Base-by-base conservation (phyloP, 192 early-diverging fungal genomes). In the Umbelopsis vinacea region DNA sequence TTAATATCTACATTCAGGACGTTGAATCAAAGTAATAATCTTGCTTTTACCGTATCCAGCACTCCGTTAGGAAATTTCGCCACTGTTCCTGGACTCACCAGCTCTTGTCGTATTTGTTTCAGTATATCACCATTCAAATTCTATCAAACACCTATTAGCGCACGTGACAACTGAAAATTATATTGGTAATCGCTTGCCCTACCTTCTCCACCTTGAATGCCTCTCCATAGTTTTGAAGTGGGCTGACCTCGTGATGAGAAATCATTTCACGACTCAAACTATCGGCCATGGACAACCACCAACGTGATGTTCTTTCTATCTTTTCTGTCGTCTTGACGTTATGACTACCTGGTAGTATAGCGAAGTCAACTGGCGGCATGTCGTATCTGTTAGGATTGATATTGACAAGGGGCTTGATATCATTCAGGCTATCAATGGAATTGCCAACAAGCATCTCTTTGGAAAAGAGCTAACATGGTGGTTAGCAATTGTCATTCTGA, bases 241-340 rank as follows among this genome's bases (percentile, higher is more conserved):
- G 33, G 11, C 15, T 63, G 17, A 33, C 33, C 15, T n/a, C 29
- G 37, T 37, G 23, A 17, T n/a, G 8, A 2, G 26, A 19, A 0
- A 26, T 37, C 11, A 63, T 35, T 17, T 17, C 57, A 19, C 57
- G 57, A 35, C 29, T 26, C 1, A 63, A 14, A 4, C 15, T 35
- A 37, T 63, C 57, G 33, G 57, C 57, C 23, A 63, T 29, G 26
- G 57, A 63, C 26, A 63, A 12, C 57, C 57, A 63, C 57, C 57
- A 63, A 12, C 57, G 57, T 29, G 35, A 37, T 11, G 17, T 38
- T 33, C 57, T 33, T 15, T 63, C 57, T 8, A 63, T 37, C 29
- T 6, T 63, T 63, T 63, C 57, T 37, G 57, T 63, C 7, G 57
- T 63, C 17, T 12, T 63, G 11, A 12, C 26, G 10, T 11, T 22